These are phyloP conservation scores for Trametes hirsuta DNA, from an alignment of 1,284 basidiomycete genomes.

Conservation along the genomic window DNA sequence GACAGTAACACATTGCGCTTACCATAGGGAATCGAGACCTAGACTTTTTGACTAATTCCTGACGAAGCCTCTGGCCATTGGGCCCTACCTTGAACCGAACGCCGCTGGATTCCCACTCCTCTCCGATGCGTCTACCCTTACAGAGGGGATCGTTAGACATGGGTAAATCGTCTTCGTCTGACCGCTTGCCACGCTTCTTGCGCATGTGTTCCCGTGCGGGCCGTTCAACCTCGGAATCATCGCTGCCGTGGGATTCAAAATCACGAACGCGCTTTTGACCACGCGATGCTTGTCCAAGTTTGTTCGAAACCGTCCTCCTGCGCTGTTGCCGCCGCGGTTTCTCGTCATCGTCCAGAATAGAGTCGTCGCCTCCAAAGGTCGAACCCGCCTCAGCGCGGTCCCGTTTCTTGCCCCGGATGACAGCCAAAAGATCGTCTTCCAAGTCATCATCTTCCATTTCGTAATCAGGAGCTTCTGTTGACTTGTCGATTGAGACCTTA, in stretches of 20 bases:
- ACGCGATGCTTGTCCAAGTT: slow-evolving; percentile 50
- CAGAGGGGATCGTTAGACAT: slow-evolving; percentile 52
- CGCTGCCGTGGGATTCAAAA: slow-evolving; percentile 52
- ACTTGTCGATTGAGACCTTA: slow-evolving; percentile 49
- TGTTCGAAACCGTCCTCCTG: slow-evolving; percentile 48
- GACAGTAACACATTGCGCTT: slow-evolving; percentile 26
- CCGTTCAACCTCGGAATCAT: slow-evolving; percentile 43
- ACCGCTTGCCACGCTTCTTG: slow-evolving; percentile 39
- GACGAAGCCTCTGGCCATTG: slow-evolving; percentile 69
- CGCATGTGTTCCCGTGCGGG: slow-evolving; percentile 34
- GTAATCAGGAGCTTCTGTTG: slow-evolving; percentile 26
- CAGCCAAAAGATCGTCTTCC: slow-evolving; percentile 25
- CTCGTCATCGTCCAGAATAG: slow-evolving; percentile 32
- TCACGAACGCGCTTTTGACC: slow-evolving; percentile 71
- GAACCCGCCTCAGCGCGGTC: slow-evolving; percentile 74
- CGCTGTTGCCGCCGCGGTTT: slow-evolving; percentile 36
- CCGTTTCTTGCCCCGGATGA: slow-evolving; percentile 71
- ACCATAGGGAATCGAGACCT: slow-evolving; percentile 76
- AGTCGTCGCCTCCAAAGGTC: slow-evolving; percentile 66
- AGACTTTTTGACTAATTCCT: slow-evolving; percentile 68
- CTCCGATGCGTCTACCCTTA: slow-evolving; percentile 63
- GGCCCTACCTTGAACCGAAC: slow-evolving; percentile 69
- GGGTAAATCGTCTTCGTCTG: slow-evolving; percentile 39
- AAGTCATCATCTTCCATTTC: slow-evolving; percentile 36
- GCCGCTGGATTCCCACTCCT: slow-evolving; percentile 74